A percentile compares a stretch with the other conserved stretches of the same genome.
Evolutionary conservation across 1,284 basidiomycete species (phyloP).

Genomic region (Inonotus hispidus): DNA sequence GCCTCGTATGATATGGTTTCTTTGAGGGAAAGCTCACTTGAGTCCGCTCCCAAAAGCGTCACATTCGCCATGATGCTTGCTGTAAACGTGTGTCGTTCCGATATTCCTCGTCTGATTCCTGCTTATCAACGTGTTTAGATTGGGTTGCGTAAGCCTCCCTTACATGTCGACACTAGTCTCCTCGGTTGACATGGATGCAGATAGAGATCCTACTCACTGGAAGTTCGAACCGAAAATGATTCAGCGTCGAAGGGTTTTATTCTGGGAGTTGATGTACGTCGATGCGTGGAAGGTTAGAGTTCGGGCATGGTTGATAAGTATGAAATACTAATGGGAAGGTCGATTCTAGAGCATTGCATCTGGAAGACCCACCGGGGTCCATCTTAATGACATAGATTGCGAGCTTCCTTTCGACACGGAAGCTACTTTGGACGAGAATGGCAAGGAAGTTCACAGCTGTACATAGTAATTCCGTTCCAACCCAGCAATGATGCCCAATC

Average conservation of each 20-base stretch:
- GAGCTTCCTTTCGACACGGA: slow-evolving; percentile 6
- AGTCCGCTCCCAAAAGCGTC: slow-evolving; percentile 25
- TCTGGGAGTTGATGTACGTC: slow-evolving; percentile 39
- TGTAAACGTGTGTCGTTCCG: slow-evolving; percentile 22
- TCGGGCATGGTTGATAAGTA: background rate
- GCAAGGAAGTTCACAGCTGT: background rate
- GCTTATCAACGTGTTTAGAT: slow-evolving; percentile 20
- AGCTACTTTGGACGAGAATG: background rate
- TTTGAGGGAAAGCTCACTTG: slow-evolving; percentile 22
- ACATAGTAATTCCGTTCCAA: background rate
- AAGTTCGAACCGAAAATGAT: slow-evolving; percentile 32
- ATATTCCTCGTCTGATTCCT: background rate
- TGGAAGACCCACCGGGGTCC: slow-evolving; percentile 3
- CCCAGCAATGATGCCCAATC: background rate
- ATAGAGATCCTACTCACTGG: slow-evolving; percentile 40
- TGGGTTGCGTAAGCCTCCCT: slow-evolving; percentile 29
- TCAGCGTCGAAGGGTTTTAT: slow-evolving; percentile 36
- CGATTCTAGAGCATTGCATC: background rate
- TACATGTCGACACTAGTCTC: too few relatives aligned
- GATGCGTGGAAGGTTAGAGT: slow-evolving; percentile 31
- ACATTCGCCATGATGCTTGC: slow-evolving; percentile 23
- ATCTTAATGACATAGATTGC: slow-evolving; percentile 4
- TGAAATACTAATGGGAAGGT: background rate
- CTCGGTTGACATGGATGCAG: too few relatives aligned
- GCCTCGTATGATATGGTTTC: slow-evolving; percentile 23